Conservation (phyloP, 257 asterid species). For the Datura wrightii region DNA sequence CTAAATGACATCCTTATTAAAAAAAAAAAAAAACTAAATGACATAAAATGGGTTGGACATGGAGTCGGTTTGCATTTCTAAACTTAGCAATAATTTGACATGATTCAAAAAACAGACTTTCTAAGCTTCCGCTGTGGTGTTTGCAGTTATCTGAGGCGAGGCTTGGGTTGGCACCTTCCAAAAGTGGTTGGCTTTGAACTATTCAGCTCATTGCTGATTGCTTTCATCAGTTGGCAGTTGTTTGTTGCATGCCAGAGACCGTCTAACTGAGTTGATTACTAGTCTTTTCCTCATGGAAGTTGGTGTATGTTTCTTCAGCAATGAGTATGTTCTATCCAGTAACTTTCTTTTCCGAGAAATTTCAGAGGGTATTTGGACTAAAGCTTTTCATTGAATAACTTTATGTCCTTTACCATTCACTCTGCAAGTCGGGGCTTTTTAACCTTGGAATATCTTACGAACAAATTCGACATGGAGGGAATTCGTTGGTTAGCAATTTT, state of each 20-base stretch:
- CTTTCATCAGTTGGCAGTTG: conserved; percentile 95
- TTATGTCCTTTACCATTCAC: conserved; percentile 23
- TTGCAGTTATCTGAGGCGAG: conserved; percentile 79
- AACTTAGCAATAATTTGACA: background rate
- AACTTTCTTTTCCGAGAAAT: background rate
- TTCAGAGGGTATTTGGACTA: conserved; percentile 8
- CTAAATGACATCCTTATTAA: background rate
- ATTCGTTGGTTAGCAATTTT: conserved; percentile 17
- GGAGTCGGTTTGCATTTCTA: background rate
- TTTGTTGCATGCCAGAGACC: conserved; percentile 89
- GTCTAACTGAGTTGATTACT: conserved; percentile 49
- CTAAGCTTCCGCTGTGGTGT: conserved; percentile 17
- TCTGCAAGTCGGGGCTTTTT: conserved; percentile 16
- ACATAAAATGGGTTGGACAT: background rate
- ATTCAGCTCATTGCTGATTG: conserved; percentile 79
- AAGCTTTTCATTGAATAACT: conserved; percentile 3
- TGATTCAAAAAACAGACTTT: background rate
- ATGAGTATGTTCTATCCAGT: conserved; percentile 20
- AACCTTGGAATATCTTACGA: background rate
- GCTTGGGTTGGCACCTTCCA: conserved; percentile 90
- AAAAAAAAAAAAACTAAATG: background rate
- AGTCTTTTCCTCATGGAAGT: conserved; percentile 28
- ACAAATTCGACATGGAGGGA: background rate
- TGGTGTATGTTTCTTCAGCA: background rate
- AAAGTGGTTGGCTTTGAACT: conserved; percentile 89